Base-by-base conservation (phyloP, 148 eudicot genomes). In the Simmondsia chinensis region DNA sequence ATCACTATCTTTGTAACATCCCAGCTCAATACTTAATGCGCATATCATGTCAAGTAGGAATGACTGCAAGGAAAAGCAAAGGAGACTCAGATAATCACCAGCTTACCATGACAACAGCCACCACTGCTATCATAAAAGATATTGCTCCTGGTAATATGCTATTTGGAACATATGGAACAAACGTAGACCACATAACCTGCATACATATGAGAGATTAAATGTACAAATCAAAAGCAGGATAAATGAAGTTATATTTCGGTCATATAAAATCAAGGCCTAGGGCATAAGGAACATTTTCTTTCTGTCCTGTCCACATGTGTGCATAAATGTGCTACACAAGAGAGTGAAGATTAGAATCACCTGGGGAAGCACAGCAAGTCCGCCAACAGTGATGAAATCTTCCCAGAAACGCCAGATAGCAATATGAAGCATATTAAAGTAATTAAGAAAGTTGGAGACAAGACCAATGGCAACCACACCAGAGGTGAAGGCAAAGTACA, bases 101-200 rank as follows among this genome's bases (percentile, higher is more conserved):
- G 33, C 87, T 76, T 61, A 87, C 96, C 99, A 91, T 70, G 56
- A 75, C 48, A 49, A 79, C 86, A 23, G 79, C 75, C 21, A 54
- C 42, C 21, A 74, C 43, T 40, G 94, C 88, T 13, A 65, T 5
- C 28, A 68, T 56, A 58, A 86, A 91, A 42, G 74, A 63, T 43
- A 82, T 33, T 9, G 65, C 47, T 23, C 94, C 99, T 9, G 96
- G 99, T 61, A 91, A 75, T 50, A 79, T 52, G 43, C 80, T 82
- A 41, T 76, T 66, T 21, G 99, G 94, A 44, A 91, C 44, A 33
- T 79, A 76, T 8, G 99, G 99, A 26, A 80, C 75, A 61, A 91
- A 86, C 5, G 99, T 91, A 4, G 95, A 86, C 99, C 96, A 91
- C 83, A 91, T 86, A 47, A 91, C 96, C 96, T 91, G 75, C 22